Conservation (phyloP, 2,329 filamentous ascomycete species). For the Cytospora mali region DNA sequence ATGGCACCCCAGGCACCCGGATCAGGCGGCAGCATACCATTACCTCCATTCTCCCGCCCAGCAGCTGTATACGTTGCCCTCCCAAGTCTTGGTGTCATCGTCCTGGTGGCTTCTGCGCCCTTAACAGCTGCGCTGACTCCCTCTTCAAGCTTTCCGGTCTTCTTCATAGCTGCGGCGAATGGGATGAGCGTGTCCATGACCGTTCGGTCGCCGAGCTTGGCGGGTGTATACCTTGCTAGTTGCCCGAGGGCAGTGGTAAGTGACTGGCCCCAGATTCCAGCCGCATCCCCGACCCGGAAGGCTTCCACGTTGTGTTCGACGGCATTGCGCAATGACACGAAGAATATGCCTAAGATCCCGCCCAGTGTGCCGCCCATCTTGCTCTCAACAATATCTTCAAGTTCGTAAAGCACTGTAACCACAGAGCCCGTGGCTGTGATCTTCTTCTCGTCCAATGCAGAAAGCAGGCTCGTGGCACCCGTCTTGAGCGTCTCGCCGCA, state of each 20-base stretch:
- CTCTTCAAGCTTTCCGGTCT: constrained; percentile 51
- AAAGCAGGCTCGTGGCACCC: constrained; percentile 52
- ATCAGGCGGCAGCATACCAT: constrained; percentile 58
- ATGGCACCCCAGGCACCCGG: constrained; percentile 72
- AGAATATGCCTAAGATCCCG: constrained; percentile 57
- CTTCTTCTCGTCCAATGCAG: constrained; percentile 45
- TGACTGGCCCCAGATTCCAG: constrained; percentile 48
- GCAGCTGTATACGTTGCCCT: constrained; percentile 69
- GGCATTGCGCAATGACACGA: constrained; percentile 50
- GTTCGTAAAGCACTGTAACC: constrained; percentile 48
- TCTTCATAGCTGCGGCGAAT: constrained; percentile 51
- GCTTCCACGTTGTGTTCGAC: constrained; percentile 36
- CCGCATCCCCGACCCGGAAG: constrained; percentile 35
- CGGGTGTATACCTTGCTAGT: constrained; percentile 56
- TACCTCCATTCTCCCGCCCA: constrained; percentile 42
- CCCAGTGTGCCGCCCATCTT: constrained; percentile 58
- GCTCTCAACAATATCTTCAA: constrained; percentile 58
- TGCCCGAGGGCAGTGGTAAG: constrained; percentile 48
- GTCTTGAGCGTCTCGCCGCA: constrained; percentile 65
- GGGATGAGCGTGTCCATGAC: constrained; percentile 61
- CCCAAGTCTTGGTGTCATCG: constrained; percentile 66
- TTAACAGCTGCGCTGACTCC: constrained; percentile 61
- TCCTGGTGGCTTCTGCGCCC: constrained; percentile 65
- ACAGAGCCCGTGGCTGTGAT: constrained; percentile 49
- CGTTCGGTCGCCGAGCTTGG: constrained; percentile 58